These are phyloP conservation scores for Theobroma grandiflorum DNA, from an alignment of 441 rosid genomes.

Conservation along the genomic window DNA sequence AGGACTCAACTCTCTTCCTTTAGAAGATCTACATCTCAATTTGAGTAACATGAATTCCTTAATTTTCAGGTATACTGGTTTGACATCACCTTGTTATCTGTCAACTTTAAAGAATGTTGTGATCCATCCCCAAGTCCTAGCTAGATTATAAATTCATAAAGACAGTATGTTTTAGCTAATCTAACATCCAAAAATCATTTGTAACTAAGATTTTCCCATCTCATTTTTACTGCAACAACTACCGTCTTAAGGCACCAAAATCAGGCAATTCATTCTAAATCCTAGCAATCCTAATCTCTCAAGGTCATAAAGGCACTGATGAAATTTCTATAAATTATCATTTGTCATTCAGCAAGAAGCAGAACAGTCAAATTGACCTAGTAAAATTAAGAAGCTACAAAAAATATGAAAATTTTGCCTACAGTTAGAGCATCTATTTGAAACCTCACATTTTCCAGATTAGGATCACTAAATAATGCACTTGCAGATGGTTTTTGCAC, in stretches of 20 bases:
- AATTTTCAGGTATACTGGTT: not conserved
- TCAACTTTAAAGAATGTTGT: not conserved
- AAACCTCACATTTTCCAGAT: not conserved
- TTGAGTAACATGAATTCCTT: constrained; percentile 4
- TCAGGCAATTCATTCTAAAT: not conserved
- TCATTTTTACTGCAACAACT: constrained; percentile 3
- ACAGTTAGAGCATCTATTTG: not conserved
- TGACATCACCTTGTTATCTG: not conserved
- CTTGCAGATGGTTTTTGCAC: not conserved
- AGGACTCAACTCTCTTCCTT: not conserved
- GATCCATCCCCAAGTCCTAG: not conserved
- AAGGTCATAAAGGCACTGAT: not conserved
- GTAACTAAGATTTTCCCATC: not conserved
- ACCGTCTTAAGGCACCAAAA: not conserved
- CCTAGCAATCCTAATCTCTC: not conserved
- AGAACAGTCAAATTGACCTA: not conserved
- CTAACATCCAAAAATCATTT: not conserved
- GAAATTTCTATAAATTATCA: not conserved
- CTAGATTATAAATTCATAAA: not conserved
- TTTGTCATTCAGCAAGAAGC: not conserved
- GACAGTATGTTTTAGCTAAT: not conserved
- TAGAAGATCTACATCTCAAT: constrained; percentile 6
- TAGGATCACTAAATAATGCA: not conserved
- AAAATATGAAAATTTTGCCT: not conserved
- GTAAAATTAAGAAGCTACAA: not conserved